A percentile compares a stretch with the other conserved stretches of the same genome.
These are phyloP conservation scores for Geotrichum australiense DNA, from an alignment of 1,139 yeast species.

Conservation along the genomic window DNA sequence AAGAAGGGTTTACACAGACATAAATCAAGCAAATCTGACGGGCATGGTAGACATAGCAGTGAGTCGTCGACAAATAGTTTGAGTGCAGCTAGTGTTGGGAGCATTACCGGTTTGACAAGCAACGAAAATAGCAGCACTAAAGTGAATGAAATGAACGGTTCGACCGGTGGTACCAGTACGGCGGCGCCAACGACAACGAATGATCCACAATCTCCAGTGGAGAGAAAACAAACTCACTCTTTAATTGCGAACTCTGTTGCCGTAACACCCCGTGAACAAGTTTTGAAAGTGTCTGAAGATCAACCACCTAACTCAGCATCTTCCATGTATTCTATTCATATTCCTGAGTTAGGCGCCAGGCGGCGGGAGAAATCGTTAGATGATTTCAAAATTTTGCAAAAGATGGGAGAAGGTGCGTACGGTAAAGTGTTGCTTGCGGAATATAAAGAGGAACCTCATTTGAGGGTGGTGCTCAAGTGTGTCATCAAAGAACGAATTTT, in stretches of 20 bases:
- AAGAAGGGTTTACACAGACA: conserved; percentile 21
- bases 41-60: conserved; percentile 16
- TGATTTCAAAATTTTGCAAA: conserved; percentile 64
- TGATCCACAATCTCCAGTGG: not conserved
- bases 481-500: conserved; percentile 86
- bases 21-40: conserved; percentile 4
- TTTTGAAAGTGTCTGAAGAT: conserved; percentile 7
- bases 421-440: conserved; percentile 83
- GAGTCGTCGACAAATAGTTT: conserved; percentile 14
- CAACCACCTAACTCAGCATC: conserved; percentile 17
- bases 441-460: conserved; percentile 53
- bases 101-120: conserved; percentile 10
- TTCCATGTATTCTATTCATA: conserved; percentile 19
- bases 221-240: not conserved
- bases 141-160: conserved; percentile 5
- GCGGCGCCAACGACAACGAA: not conserved
- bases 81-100: conserved; percentile 12
- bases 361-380: conserved; percentile 50
- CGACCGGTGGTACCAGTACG: not conserved
- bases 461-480: conserved; percentile 74
- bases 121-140: conserved; percentile 7
- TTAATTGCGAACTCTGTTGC: not conserved
- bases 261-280: conserved; percentile 14
- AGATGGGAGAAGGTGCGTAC: conserved; percentile 94
- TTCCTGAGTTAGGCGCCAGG: conserved; percentile 31